These are phyloP conservation scores for Lobulomyces angularis DNA, from an alignment of 192 early-diverging fungal genomes.

Conservation along the genomic window DNA sequence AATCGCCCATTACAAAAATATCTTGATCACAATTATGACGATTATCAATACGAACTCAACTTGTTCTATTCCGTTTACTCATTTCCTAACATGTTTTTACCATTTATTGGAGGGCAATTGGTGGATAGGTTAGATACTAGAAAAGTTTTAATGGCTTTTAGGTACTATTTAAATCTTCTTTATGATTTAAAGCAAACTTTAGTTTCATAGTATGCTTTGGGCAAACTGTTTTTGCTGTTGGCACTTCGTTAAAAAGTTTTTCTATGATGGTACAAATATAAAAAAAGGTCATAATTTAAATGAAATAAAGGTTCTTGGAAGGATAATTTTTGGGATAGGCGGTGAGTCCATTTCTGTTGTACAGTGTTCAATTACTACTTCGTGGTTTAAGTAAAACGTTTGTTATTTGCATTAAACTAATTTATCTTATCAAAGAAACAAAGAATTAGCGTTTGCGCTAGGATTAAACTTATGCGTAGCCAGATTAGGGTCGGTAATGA, in stretches of 20 bases:
- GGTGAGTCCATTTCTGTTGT: conserved; percentile 38
- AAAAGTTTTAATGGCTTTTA: conserved; percentile 22
- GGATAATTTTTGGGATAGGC: conserved; percentile 35
- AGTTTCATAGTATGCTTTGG: conserved; percentile 21
- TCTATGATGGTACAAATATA: too few relatives aligned
- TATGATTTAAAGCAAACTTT: too few relatives aligned
- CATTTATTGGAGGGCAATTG: conserved; percentile 38
- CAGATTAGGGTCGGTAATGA: conserved; percentile 37
- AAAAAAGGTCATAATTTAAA: too few relatives aligned
- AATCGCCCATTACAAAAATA: conserved; percentile 18
- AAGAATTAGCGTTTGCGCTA: conserved; percentile 37
- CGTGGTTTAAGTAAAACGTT: conserved; percentile 18
- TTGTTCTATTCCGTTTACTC: conserved; percentile 40
- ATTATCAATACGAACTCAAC: conserved; percentile 28
- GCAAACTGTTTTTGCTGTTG: conserved; percentile 33
- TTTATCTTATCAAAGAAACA: conserved; percentile 16
- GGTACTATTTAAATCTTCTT: too few relatives aligned
- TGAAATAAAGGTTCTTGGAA: conserved; percentile 22
- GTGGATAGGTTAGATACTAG: conserved; percentile 30
- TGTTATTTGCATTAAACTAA: conserved; percentile 2
- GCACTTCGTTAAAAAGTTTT: conserved; percentile 13
- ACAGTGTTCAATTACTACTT: conserved; percentile 32
- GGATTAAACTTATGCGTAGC: conserved; percentile 38
- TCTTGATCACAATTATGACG: conserved; percentile 15
- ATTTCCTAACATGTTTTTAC: conserved; percentile 49